phyloP scores from a whole-genome alignment of 2,329 filamentous ascomycete genomes.

The Hyphodiscus sp. region DNA sequence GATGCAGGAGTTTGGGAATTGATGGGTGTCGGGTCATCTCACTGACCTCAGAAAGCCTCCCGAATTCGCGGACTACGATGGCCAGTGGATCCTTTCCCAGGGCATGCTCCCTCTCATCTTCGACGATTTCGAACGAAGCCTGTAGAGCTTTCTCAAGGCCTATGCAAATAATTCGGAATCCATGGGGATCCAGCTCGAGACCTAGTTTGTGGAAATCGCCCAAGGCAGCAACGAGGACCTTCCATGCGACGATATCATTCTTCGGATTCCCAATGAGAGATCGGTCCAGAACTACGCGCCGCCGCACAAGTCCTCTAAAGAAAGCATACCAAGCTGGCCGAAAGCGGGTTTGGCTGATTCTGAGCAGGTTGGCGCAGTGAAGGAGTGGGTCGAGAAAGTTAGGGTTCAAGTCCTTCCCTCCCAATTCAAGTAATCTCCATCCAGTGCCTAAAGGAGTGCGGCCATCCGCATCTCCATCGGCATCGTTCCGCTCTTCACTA shows the following conservation, averaged over 20 bases:
- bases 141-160: slow-evolving; percentile 22
- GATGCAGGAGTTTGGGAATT: slow-evolving; percentile 33
- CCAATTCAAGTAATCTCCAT: background rate
- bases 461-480: background rate
- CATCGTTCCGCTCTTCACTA: background rate
- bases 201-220: slow-evolving; percentile 21
- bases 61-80: slow-evolving; percentile 27
- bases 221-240: slow-evolving; percentile 15
- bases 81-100: slow-evolving; percentile 19
- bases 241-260: slow-evolving; percentile 25
- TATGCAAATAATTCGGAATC: slow-evolving; percentile 24
- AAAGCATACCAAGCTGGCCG: slow-evolving; percentile 38
- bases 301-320: slow-evolving; percentile 34
- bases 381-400: slow-evolving; percentile 4
- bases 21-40: slow-evolving; percentile 1
- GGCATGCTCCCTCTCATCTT: slow-evolving; percentile 1
- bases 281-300: slow-evolving; percentile 14
- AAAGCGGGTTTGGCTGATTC: slow-evolving; percentile 8
- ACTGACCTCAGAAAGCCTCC: slow-evolving; percentile 17
- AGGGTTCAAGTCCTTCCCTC: background rate
- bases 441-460: background rate
- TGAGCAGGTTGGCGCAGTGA: slow-evolving; percentile 18
- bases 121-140: slow-evolving; percentile 9
- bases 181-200: slow-evolving; percentile 24
- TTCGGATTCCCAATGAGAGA: slow-evolving; percentile 11